Evolutionary conservation across 768 basidiomycete species (phyloP), one percentile per base, ranked within the genome.

Genomic region (Trametes gibbosa): DNA sequence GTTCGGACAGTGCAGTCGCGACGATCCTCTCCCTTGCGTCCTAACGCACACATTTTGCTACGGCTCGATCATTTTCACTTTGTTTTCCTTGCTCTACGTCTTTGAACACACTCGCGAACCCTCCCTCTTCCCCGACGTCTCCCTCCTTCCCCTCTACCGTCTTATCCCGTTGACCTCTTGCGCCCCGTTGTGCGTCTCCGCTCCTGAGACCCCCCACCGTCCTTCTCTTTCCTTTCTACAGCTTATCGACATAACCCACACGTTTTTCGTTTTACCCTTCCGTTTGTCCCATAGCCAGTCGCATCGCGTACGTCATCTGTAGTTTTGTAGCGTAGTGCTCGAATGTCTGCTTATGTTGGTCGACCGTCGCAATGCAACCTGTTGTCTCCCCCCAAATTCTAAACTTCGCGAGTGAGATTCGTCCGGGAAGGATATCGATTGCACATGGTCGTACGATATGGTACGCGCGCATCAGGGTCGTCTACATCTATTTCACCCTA

Each of bases 281-380:
- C 56, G 37, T 42, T 32, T 41, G 42, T 57, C 41, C 39, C 42
- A 43, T 59, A 63, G 53, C 55, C 47, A 17, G 35, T 54, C 58
- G 29, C 53, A 59, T 61, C 58, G 63, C 61, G 63, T 62, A 59
- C 63, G 56, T 45, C 66, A 67, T 66, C 55, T 69, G 67, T 67
- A 71, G 69, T 70, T 70, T 62, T 72, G 71, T 72, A 72, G 70
- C 68, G 66, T 72, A 72, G 69, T 64, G 63, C 63, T 63, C 61
- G 58, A 63, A 59, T 62, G 62, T 63, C 58, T 61, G 50, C 46
- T 43, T 63, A 63, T 66, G 56, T 56, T 56, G 60, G 58, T 65
- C 58, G 53, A 54, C 56, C 50, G 53, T 68, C 67, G 55, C 58
- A 58, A 54, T 63, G 37, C 56, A 61, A 53, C 46, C 37, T 58